phyloP scores from a whole-genome alignment of 495 filamentous ascomycete species.

The Penicillium cataractarum region DNA sequence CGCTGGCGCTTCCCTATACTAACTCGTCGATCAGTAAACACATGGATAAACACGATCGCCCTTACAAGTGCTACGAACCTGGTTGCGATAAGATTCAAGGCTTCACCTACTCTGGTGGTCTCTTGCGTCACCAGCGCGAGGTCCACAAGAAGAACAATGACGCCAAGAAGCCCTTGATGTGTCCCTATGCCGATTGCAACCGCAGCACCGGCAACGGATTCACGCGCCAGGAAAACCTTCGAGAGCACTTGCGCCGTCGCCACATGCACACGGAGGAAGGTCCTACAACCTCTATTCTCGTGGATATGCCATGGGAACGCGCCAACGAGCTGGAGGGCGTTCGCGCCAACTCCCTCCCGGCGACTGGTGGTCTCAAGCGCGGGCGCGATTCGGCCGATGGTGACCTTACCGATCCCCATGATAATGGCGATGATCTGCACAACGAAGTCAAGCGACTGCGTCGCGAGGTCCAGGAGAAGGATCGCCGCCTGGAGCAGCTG shows the following conservation, averaged over 20 bases:
- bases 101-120: conserved; percentile 90
- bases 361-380: conserved; percentile 41
- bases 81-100: conserved; percentile 87
- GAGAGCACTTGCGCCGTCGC: conserved; percentile 87
- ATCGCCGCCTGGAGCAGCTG: conserved; percentile 48
- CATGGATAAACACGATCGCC: conserved; percentile 95
- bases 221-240: conserved; percentile 85
- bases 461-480: conserved; percentile 57
- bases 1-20: conserved; percentile 14
- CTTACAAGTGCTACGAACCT: conserved; percentile 77
- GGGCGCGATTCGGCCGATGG: conserved; percentile 50
- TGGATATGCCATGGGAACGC: conserved; percentile 35
- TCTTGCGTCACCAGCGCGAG: conserved; percentile 86
- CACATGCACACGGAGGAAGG: conserved; percentile 60
- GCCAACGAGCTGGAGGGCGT: conserved; percentile 30
- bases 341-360: conserved; percentile 29
- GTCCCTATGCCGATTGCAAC: conserved; percentile 84
- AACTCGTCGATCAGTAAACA: conserved; percentile 68
- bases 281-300: conserved; percentile 34
- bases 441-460: conserved; percentile 61
- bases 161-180: conserved; percentile 79
- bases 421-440: conserved; percentile 53
- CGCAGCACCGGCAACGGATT: conserved; percentile 80
- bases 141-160: conserved; percentile 87
- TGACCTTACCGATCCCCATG: conserved; percentile 39